These are phyloP conservation scores for Oryza punctata DNA, from an alignment of 176 grass and related monocot species.

Conservation along the genomic window DNA sequence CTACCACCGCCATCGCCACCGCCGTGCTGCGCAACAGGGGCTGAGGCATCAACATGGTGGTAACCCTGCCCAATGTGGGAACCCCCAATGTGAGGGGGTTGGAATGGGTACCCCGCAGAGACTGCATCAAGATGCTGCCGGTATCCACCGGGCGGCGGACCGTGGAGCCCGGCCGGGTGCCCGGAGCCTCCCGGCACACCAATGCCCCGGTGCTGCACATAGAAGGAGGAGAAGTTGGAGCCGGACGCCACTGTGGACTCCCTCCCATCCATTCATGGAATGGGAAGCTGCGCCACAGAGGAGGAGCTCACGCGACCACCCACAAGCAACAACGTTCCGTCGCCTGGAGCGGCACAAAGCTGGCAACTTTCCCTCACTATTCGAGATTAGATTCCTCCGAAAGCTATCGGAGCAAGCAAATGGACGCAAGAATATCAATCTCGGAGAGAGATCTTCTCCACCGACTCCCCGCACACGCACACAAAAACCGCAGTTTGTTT, in stretches of 20 bases:
- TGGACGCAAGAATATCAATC: conserved; percentile 36
- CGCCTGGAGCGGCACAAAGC: conserved; percentile 33
- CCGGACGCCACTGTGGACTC: conserved; percentile 60
- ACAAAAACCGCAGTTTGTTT: background rate
- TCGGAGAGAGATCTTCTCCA: conserved; percentile 37
- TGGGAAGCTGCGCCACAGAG: conserved; percentile 25
- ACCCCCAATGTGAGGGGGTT: conserved; percentile 30
- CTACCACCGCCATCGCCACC: background rate
- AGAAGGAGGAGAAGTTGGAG: conserved; percentile 56
- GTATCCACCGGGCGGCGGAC: conserved; percentile 27
- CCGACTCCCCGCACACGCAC: background rate
- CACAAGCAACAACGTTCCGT: background rate
- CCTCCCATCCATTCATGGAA: conserved; percentile 76
- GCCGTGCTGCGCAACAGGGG: conserved; percentile 33
- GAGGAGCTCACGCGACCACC: background rate
- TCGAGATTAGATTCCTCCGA: conserved; percentile 30
- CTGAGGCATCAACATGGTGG: conserved; percentile 50
- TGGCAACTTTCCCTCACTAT: conserved; percentile 32
- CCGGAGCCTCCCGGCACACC: conserved; percentile 19
- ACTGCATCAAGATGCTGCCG: conserved; percentile 56
- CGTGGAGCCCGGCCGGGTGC: conserved; percentile 36
- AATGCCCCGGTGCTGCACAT: conserved; percentile 48
- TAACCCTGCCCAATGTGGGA: conserved; percentile 47
- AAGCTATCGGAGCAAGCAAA: conserved; percentile 33
- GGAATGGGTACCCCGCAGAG: conserved; percentile 42